These are phyloP conservation scores for Peniophora sp. DNA, from an alignment of 1,284 basidiomycete species.

Conservation along the genomic window DNA sequence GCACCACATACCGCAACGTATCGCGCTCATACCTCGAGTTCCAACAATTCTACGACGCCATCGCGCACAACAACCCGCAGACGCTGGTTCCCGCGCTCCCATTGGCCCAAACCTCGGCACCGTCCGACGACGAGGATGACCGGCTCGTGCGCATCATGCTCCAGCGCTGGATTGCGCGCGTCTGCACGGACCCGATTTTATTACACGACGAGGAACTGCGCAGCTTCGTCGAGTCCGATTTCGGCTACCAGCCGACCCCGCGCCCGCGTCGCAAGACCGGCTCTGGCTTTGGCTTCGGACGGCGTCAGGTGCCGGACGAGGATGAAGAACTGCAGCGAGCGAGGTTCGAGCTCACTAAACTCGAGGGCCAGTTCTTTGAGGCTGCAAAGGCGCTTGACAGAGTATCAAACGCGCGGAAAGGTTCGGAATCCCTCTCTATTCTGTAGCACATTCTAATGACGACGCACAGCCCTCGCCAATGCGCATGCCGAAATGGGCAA, in stretches of 20 bases:
- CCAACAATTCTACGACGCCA: conserved; percentile 84
- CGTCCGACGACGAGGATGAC: conserved; percentile 94
- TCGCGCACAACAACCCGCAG: conserved; percentile 79
- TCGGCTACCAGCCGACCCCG: conserved; percentile 83
- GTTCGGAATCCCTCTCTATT: conserved; percentile 30
- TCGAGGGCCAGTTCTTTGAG: conserved; percentile 86
- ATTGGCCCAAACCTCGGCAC: conserved; percentile 85
- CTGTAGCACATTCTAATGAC: conserved; percentile 2
- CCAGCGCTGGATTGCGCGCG: conserved; percentile 85
- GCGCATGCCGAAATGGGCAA: conserved; percentile 84
- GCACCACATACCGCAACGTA: conserved; percentile 82
- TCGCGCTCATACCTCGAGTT: conserved; percentile 89
- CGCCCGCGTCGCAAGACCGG: conserved; percentile 63
- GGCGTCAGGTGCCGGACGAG: conserved; percentile 71
- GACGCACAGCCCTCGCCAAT: conserved; percentile 54
- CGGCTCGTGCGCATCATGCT: conserved; percentile 87
- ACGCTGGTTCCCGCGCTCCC: conserved; percentile 90
- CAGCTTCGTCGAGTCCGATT: conserved; percentile 91
- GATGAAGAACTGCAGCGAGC: conserved; percentile 81
- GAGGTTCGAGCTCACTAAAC: conserved; percentile 82
- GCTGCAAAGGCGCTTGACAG: conserved; percentile 83
- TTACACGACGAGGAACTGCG: conserved; percentile 85
- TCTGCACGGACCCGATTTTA: conserved; percentile 84
- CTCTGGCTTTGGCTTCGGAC: conserved; percentile 61
- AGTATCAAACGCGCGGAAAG: conserved; percentile 71